Evolutionary conservation across 208 protist species (phyloP), one percentile per base, ranked within the genome.

Genomic region (Leishmania gerbilli): DNA sequence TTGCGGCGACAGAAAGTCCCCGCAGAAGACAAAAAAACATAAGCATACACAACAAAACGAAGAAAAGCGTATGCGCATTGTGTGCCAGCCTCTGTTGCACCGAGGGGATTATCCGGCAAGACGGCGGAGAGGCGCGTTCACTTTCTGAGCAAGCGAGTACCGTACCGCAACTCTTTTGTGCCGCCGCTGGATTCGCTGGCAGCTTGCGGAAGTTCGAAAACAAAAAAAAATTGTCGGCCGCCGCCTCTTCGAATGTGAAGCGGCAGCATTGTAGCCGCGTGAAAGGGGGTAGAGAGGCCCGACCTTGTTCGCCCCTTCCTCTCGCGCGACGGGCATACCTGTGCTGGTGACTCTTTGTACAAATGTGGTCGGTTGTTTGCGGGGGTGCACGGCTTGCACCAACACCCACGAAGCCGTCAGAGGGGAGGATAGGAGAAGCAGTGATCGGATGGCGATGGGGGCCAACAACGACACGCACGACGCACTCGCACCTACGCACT

Each of bases 221-320:
- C 65, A n/a, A 49, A 9, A 80, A 34, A 37, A 9, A 80, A 34
- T 11, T 13, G 42, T 24, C 64, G 3, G 72, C 31, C 51, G 81
- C 74, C 34, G 37, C 42, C 24, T 71, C 58, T 72, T 79, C n/a
- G 78, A 69, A 62, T 67, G 64, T 47, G 77, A 49, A 51, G 60
- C 24, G 42, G 51, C 11, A 40, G 51, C 37, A 21, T 37, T 27
- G n/a, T 34, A 13, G 49, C 24, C 27, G 55, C 1, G n/a, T 31
- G 24, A 55, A 75, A 37, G 65, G 56, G 56, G 27, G 42, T 15
- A 58, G 45, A 37, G 60, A 51, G 47, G 27, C 45, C 21, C 45
- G 8, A 31, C 24, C 27, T 34, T 31, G 9, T 21, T 49, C 45
- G 42, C n/a, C 27, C 9, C 42, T 37, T 74, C 37, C 68, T 19